These are phyloP conservation scores for Saccharomyces pastorianus DNA, from an alignment of 1,139 yeast genomes.

Conservation along the genomic window DNA sequence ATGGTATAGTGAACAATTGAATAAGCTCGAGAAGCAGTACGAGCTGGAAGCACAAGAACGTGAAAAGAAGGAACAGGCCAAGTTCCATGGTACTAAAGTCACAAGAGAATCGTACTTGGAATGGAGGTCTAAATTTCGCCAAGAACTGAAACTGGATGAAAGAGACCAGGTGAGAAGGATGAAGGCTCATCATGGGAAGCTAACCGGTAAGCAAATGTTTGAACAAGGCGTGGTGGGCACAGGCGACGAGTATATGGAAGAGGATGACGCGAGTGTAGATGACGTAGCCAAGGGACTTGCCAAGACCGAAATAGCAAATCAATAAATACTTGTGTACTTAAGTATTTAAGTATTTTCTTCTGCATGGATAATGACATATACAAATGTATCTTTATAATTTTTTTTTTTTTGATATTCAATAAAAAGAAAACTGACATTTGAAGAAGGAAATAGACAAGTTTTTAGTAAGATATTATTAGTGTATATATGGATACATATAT, in stretches of 20 bases:
- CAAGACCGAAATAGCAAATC: background rate
- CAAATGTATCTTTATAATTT: background rate
- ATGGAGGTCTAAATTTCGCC: slow-evolving; percentile 65
- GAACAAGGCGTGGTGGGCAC: slow-evolving; percentile 77
- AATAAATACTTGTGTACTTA: background rate
- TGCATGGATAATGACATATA: background rate
- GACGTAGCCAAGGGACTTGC: slow-evolving; percentile 2
- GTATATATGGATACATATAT: background rate
- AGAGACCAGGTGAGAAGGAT: slow-evolving; percentile 45
- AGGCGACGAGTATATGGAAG: slow-evolving; percentile 42
- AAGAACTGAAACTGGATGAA: slow-evolving; percentile 48
- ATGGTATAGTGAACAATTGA: slow-evolving; percentile 49
- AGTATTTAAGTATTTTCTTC: background rate
- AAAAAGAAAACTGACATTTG: background rate
- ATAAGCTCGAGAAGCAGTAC: slow-evolving; percentile 47
- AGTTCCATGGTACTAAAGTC: slow-evolving; percentile 67
- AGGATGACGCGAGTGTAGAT: slow-evolving; percentile 16
- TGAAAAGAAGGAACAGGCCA: slow-evolving; percentile 67
- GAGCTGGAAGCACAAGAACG: slow-evolving; percentile 51
- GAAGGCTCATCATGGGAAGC: slow-evolving; percentile 61
- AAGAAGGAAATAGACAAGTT: background rate
- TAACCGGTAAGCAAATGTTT: slow-evolving; percentile 83
- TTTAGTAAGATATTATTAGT: background rate
- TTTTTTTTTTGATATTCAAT: background rate
- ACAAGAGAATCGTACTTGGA: slow-evolving; percentile 58